A percentile compares a stretch with the other conserved stretches of the same genome.
phyloP scores from a whole-genome alignment of 768 basidiomycete species.

The Crucibulum laeve region DNA sequence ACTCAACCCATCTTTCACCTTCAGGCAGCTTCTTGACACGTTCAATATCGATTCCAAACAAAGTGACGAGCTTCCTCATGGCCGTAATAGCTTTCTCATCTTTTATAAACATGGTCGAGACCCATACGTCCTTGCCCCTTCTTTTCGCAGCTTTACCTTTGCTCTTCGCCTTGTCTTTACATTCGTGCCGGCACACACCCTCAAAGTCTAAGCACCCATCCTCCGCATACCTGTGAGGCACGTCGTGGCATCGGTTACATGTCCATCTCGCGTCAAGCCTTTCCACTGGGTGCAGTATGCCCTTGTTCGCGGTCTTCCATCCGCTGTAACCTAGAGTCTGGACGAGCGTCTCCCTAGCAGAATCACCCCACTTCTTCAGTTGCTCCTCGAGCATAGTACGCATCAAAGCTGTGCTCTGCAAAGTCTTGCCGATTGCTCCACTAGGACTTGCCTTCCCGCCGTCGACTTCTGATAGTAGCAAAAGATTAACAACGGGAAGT shows the following conservation, averaged over 20 bases:
- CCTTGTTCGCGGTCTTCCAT: conserved; percentile 48
- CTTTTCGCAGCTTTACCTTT: conserved; percentile 16
- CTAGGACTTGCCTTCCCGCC: conserved; percentile 1
- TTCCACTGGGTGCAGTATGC: conserved; percentile 49
- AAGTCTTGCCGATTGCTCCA: conserved; percentile 15
- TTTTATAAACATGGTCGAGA: conserved; percentile 45
- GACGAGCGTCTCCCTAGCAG: conserved; percentile 39
- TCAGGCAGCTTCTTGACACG: too few species aligned
- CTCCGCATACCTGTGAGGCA: conserved; percentile 23
- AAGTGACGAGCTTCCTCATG: too few species aligned
- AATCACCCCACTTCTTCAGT: conserved; percentile 42
- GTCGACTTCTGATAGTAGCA: conserved; percentile 21
- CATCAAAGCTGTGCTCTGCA: conserved; percentile 21
- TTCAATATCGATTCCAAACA: too few species aligned
- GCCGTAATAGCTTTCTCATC: conserved; percentile 67
- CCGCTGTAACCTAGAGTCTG: conserved; percentile 41
- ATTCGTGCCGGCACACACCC: conserved; percentile 58
- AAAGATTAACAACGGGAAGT: conserved; percentile 38
- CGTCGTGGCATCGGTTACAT: conserved; percentile 47
- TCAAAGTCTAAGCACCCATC: conserved; percentile 51
- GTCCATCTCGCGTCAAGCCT: conserved; percentile 55
- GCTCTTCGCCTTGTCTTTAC: conserved; percentile 35
- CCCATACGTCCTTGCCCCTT: conserved; percentile 35
- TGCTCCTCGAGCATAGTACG: conserved; percentile 24
- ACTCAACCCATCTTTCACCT: too few species aligned